Percentiles rank a stretch among this genome's conserved stretches.
Conservation (phyloP, 768 basidiomycete genomes). For the Mycena sanguinolenta region DNA sequence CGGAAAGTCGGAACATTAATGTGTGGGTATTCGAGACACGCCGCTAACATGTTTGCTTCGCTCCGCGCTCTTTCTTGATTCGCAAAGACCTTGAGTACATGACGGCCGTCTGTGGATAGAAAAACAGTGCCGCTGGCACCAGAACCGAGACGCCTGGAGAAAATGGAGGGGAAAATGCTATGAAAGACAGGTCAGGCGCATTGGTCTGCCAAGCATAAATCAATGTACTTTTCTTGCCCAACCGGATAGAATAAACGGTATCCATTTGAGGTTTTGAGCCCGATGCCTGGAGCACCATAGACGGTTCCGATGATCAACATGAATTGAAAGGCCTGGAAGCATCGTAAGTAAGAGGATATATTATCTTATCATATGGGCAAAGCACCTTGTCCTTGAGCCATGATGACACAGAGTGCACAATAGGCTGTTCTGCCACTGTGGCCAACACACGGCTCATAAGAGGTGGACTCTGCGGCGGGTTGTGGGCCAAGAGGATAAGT, state of each 20-base stretch:
- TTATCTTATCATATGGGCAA: not conserved
- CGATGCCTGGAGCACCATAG: not conserved
- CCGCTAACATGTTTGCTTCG: not conserved
- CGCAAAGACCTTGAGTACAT: not conserved
- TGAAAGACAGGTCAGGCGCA: not conserved
- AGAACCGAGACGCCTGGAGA: not conserved
- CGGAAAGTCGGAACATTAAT: not conserved
- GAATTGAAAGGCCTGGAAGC: not conserved
- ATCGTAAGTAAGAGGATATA: not conserved
- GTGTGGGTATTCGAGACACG: not conserved
- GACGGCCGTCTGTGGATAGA: not conserved
- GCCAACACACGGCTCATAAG: not conserved
- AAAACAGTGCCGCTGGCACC: conserved; percentile 8
- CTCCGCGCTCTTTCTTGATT: not conserved
- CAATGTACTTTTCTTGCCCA: not conserved
- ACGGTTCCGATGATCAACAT: not conserved
- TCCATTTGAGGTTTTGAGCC: not conserved
- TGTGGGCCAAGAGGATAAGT: not conserved
- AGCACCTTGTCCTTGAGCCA: not conserved
- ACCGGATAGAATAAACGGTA: not conserved
- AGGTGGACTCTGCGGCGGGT: not conserved
- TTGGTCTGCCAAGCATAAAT: too few species aligned
- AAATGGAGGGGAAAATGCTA: conserved; percentile 1
- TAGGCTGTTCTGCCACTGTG: not conserved
- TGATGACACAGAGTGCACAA: not conserved